Conservation (phyloP, 495 filamentous ascomycete genomes). For the Thermothielavioides terrestris region DNA sequence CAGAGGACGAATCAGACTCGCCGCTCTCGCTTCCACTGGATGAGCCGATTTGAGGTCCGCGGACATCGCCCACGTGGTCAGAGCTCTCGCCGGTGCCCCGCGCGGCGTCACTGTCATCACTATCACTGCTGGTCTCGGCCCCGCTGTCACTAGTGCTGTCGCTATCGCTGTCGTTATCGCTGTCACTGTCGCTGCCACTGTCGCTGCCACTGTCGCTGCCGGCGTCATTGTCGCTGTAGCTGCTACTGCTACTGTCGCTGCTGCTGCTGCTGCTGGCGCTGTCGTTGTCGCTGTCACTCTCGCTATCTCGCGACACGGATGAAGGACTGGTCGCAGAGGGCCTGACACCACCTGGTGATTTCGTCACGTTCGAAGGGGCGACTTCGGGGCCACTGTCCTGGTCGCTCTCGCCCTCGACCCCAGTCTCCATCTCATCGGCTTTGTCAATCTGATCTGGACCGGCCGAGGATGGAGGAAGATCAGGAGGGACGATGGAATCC, state of each 20-base stretch:
- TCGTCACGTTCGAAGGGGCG: not conserved
- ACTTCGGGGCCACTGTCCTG: not conserved
- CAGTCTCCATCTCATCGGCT: not conserved
- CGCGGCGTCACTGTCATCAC: not conserved
- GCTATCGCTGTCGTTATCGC: not conserved
- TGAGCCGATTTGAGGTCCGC: constrained; percentile 6
- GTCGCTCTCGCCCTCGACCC: not conserved
- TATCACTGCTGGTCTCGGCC: constrained; percentile 13
- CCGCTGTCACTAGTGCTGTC: constrained; percentile 9
- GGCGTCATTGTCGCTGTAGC: not conserved
- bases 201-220: not conserved
- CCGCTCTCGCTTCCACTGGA: not conserved
- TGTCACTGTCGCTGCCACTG: not conserved
- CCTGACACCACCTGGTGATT: constrained; percentile 5
- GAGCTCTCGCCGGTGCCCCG: too few relatives aligned
- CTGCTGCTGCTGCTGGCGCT: not conserved
- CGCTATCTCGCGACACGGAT: too few relatives aligned
- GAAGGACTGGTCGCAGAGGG: too few relatives aligned
- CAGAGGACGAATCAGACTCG: not conserved
- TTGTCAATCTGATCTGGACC: constrained; percentile 1
- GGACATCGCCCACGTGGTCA: constrained; percentile 2
- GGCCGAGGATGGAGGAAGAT: not conserved
- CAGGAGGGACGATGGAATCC: constrained; percentile 17
- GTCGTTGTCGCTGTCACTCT: constrained; percentile 8
- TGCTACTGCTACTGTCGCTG: not conserved